Evolutionary conservation across 1,284 basidiomycete genomes (phyloP).

Genomic region (Melampsora larici-populina): DNA sequence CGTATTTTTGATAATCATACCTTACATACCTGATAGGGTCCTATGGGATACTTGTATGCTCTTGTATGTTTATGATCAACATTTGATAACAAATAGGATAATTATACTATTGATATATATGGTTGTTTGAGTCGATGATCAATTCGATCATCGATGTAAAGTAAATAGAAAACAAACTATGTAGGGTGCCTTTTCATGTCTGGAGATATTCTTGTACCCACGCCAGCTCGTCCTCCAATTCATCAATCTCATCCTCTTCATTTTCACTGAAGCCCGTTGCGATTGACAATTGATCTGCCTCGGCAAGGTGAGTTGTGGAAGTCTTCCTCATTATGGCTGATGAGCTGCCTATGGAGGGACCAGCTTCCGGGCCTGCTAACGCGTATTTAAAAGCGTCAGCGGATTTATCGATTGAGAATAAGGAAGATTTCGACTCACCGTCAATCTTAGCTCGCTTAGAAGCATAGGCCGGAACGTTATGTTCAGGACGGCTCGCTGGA

Average conservation of each 20-base stretch:
- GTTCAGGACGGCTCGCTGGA: neutral
- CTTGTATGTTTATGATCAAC: no score
- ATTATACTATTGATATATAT: no score
- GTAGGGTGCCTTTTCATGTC: neutral
- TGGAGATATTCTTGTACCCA: neutral
- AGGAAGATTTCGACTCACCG: neutral
- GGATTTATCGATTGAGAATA: neutral
- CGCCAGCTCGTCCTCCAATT: neutral
- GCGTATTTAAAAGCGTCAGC: neutral
- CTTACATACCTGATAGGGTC: no score
- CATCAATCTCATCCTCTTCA: slow-evolving; percentile 2
- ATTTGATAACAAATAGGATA: no score
- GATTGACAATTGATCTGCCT: neutral
- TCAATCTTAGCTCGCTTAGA: neutral
- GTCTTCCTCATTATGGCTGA: neutral
- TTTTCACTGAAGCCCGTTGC: neutral
- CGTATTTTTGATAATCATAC: no score
- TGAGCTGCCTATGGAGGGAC: neutral
- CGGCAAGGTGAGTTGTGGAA: neutral
- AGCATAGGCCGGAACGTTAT: neutral
- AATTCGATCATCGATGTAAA: no score
- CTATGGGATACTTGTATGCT: no score
- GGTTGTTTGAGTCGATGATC: no score
- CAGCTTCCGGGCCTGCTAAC: neutral
- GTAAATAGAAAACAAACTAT: no score